These are phyloP conservation scores for Neophaeococcomyces aloes DNA, from an alignment of 2,329 filamentous ascomycete species.

Conservation along the genomic window DNA sequence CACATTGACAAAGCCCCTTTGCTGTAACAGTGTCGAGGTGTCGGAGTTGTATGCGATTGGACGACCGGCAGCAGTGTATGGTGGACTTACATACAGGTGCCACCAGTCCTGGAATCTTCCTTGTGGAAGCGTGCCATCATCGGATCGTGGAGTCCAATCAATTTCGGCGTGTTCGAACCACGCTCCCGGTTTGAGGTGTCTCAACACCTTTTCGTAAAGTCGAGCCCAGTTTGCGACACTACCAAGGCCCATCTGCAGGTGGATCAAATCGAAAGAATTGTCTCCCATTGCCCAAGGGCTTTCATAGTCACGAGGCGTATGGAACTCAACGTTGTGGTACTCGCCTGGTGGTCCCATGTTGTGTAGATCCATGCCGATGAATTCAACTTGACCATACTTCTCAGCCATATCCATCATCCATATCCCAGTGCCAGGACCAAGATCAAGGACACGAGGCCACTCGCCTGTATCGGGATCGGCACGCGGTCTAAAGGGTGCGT, in stretches of 20 bases:
- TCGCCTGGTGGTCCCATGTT: conserved; percentile 55
- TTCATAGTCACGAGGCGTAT: conserved; percentile 64
- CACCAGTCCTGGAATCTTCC: conserved; percentile 47
- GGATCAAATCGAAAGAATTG: conserved; percentile 69
- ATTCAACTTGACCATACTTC: conserved; percentile 49
- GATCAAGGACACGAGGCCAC: conserved; percentile 43
- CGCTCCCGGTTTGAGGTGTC: conserved; percentile 69
- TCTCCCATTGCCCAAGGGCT: conserved; percentile 59
- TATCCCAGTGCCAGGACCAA: conserved; percentile 82
- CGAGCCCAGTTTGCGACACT: conserved; percentile 65
- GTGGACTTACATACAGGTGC: conserved; percentile 51
- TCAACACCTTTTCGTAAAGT: conserved; percentile 60
- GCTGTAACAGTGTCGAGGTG: conserved; percentile 51
- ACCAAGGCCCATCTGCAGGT: conserved; percentile 68
- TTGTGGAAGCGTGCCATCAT: conserved; percentile 52
- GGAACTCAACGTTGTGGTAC: conserved; percentile 57
- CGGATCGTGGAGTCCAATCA: conserved; percentile 65
- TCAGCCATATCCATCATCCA: conserved; percentile 83
- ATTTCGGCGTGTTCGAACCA: conserved; percentile 82
- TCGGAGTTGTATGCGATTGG: conserved; percentile 54
- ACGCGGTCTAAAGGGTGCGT: conserved; percentile 27
- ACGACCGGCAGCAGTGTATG: conserved; percentile 54
- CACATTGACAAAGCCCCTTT: conserved; percentile 71
- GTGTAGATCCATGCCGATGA: conserved; percentile 52
- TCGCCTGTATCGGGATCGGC: conserved; percentile 3